A percentile compares a stretch with the other conserved stretches of the same genome.
phyloP scores from a whole-genome alignment of 1,284 basidiomycete genomes.

The Cryptococcus sp. region DNA sequence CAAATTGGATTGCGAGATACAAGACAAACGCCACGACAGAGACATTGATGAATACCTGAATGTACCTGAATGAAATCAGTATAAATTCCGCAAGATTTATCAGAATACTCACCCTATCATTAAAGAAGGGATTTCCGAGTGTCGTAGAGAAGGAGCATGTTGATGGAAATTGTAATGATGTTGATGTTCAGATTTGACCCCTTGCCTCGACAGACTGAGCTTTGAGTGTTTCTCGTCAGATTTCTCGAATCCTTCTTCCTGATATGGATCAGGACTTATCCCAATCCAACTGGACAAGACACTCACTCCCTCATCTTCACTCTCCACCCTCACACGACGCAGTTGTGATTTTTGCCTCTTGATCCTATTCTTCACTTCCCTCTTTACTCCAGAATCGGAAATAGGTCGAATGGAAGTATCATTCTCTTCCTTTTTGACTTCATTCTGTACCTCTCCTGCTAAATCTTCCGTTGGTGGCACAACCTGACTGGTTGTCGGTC shows the following conservation, averaged over 20 bases:
- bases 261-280: background rate
- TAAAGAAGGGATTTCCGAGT: constrained; percentile 52
- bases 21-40: constrained; percentile 77
- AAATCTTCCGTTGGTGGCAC: background rate
- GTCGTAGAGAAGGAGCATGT: constrained; percentile 31
- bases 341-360: constrained; percentile 40
- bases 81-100: constrained; percentile 2
- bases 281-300: background rate
- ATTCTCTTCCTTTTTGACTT: background rate
- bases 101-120: constrained; percentile 64
- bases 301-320: constrained; percentile 25
- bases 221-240: background rate
- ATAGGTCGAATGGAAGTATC: constrained; percentile 11
- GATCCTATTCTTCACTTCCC: constrained; percentile 63
- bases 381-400: constrained; percentile 63
- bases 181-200: constrained; percentile 10
- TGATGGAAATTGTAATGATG: constrained; percentile 43
- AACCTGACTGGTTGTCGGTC: background rate
- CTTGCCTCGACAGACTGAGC: background rate
- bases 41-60: constrained; percentile 93
- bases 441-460: background rate
- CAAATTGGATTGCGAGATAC: constrained; percentile 77
- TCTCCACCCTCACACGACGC: constrained; percentile 25
- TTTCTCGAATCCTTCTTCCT: background rate
- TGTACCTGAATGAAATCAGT: constrained; percentile 58